A percentile compares a stretch with the other conserved stretches of the same genome.
phyloP scores from a whole-genome alignment of 108 stramenopile species.

The Stephanodiscus triporus region DNA sequence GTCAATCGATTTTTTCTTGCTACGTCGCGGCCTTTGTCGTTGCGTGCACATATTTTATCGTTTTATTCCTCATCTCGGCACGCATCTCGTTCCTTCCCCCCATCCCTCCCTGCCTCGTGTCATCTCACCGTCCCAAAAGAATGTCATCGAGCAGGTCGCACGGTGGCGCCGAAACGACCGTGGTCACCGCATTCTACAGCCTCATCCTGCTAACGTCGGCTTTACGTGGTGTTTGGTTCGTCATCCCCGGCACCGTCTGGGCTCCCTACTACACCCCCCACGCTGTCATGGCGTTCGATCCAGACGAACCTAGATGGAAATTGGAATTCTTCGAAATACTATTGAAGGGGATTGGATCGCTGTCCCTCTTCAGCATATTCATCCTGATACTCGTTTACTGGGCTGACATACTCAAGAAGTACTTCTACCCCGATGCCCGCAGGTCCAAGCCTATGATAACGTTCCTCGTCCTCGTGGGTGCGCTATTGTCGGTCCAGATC shows the following conservation, averaged over 20 bases:
- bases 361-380: conserved; percentile 94
- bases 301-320: conserved; percentile 72
- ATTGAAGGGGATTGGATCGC: conserved; percentile 80
- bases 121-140: conserved; percentile 15
- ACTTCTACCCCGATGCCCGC: conserved; percentile 87
- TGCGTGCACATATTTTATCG: too few species aligned
- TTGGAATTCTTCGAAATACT: conserved; percentile 83
- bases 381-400: conserved; percentile 96
- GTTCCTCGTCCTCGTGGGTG: conserved; percentile 77
- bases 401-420: conserved; percentile 97
- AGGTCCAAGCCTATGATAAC: conserved; percentile 89
- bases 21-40: too few species aligned
- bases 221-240: conserved; percentile 89
- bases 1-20: too few species aligned
- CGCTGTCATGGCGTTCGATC: conserved; percentile 87
- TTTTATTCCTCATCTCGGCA: background rate
- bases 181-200: conserved; percentile 95
- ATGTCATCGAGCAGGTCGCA: conserved; percentile 78
- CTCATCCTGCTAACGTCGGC: conserved; percentile 86
- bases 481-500: conserved; percentile 66
- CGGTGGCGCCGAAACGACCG: conserved; percentile 89
- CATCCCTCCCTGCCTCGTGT: background rate
- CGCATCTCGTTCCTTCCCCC: too few species aligned
- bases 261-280: conserved; percentile 85
- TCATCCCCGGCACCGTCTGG: conserved; percentile 86